Evolutionary conservation across 2,329 filamentous ascomycete species (phyloP), one percentile per base, ranked within the genome.

Genomic region (Phaeosphaeriaceae sp.): DNA sequence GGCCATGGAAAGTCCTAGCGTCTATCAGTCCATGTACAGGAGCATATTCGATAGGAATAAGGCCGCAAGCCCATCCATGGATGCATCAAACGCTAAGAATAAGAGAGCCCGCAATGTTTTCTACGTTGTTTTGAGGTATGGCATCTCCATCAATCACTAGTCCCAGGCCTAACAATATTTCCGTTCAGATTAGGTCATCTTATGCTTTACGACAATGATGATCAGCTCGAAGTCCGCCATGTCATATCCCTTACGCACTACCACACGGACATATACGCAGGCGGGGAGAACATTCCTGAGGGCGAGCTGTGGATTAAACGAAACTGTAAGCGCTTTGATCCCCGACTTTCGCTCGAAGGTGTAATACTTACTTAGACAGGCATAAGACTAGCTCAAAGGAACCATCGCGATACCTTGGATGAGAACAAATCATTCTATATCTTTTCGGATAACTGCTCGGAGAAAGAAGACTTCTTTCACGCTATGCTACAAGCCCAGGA

Each of bases 381-480:
- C 30, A 86, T 97, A 46, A 87, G 90, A 60, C 79, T 97, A 26
- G 83, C 85, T n/a, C 83, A 90, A 60, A 87, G 83, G 64, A 71
- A 75, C 28, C 79, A 82, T 26, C 78, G 78, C 15, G 77, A 80
- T 78, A 20, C 76, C 77, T 20, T 48, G 21, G 81, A 83, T 3
- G 84, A 87, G 55, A 87, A 90, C 6, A 92, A 90, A 60, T 92
- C 94, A 0, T 97, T 97, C 75, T 97, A 87, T 67, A 79, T 99
- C 4, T 99, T 97, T 73, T 95, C 90, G 0, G 92, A 97, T 60
- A 96, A 95, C 66, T 90, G 90, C 70, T 96, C 92, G 0, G 91
- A 94, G 38, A 99, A 99, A 73, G 94, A 99, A 73, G 94, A 99
- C 70, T 97, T 99, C 74, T 99, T 99, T 72, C 93, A 96, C 74